phyloP scores from a whole-genome alignment of 2,329 filamentous ascomycete genomes.

The Colletotrichum lindemuthianum region DNA sequence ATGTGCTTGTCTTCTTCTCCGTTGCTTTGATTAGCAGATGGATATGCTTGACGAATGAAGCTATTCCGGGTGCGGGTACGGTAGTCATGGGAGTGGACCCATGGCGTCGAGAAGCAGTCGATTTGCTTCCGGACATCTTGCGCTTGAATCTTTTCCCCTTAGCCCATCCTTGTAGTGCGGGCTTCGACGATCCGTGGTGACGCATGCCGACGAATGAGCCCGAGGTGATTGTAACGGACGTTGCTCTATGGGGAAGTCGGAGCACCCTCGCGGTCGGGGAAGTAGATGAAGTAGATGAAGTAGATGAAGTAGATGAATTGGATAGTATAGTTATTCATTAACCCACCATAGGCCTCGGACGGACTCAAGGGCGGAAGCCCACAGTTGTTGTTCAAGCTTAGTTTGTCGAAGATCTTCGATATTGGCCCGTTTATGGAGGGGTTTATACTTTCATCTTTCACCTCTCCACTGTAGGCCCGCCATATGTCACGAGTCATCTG shows the following conservation, averaged over 20 bases:
- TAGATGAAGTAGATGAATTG: background rate
- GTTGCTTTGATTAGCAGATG: constrained; percentile 7
- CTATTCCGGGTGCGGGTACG: constrained; percentile 3
- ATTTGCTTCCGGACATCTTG: constrained; percentile 4
- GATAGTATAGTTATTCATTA: constrained; percentile 10
- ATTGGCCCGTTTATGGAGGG: constrained; percentile 15
- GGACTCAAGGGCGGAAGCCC: constrained; percentile 22
- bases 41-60: background rate
- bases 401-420: constrained; percentile 7
- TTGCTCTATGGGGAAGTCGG: constrained; percentile 17
- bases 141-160: constrained; percentile 21
- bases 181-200: constrained; percentile 9
- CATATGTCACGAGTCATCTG: background rate
- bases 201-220: constrained; percentile 25
- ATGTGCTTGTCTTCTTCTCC: background rate
- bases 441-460: constrained; percentile 3
- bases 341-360: constrained; percentile 20
- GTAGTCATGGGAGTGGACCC: constrained; percentile 16
- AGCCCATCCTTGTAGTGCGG: constrained; percentile 9
- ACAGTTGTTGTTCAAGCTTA: constrained; percentile 14
- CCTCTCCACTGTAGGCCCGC: background rate
- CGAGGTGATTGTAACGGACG: constrained; percentile 12
- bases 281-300: background rate
- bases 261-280: background rate
- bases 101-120: constrained; percentile 9